Percentiles rank a stretch among this genome's conserved stretches.
phyloP scores from a whole-genome alignment of 1,284 basidiomycete genomes.

The Naganishia albida region DNA sequence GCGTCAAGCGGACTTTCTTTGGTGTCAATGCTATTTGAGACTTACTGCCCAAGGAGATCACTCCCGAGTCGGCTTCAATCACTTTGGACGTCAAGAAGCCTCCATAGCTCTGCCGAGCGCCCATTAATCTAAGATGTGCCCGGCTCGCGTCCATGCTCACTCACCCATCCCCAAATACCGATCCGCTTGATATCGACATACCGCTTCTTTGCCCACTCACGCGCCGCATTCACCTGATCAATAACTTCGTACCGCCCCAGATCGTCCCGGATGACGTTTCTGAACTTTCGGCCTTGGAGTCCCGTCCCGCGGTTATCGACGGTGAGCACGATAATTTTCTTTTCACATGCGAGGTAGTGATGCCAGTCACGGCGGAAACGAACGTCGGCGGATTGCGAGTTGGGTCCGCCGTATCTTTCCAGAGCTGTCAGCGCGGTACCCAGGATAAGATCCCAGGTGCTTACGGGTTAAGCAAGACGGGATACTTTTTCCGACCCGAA shows the following conservation, averaged over 20 bases:
- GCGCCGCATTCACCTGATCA: slow-evolving; percentile 83
- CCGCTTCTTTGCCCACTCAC: slow-evolving; percentile 50
- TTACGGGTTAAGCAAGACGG: slow-evolving; percentile 83
- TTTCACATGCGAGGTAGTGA: slow-evolving; percentile 75
- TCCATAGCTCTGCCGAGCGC: slow-evolving; percentile 71
- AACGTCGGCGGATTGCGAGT: slow-evolving; percentile 72
- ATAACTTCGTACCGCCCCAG: slow-evolving; percentile 81
- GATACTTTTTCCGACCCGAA: slow-evolving; percentile 87
- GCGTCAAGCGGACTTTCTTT: neutral
- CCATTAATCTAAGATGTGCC: slow-evolving; percentile 14
- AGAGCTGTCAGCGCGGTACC: slow-evolving; percentile 3
- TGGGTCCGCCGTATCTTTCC: slow-evolving; percentile 82
- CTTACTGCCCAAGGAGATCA: slow-evolving; percentile 84
- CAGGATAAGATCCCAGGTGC: slow-evolving; percentile 41
- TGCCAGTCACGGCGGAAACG: slow-evolving; percentile 77
- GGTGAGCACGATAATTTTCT: slow-evolving; percentile 81
- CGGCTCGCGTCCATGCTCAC: slow-evolving; percentile 43
- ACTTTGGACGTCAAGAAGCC: slow-evolving; percentile 91
- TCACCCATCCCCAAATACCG: slow-evolving; percentile 93
- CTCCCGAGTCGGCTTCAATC: slow-evolving; percentile 77
- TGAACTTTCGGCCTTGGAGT: slow-evolving; percentile 75
- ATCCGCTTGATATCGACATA: slow-evolving; percentile 66
- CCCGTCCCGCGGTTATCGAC: slow-evolving; percentile 96
- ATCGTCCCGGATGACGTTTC: slow-evolving; percentile 80
- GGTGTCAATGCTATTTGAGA: slow-evolving; percentile 35